Evolutionary conservation across 768 basidiomycete genomes (phyloP).

Genomic region (Amanita rimosa): DNA sequence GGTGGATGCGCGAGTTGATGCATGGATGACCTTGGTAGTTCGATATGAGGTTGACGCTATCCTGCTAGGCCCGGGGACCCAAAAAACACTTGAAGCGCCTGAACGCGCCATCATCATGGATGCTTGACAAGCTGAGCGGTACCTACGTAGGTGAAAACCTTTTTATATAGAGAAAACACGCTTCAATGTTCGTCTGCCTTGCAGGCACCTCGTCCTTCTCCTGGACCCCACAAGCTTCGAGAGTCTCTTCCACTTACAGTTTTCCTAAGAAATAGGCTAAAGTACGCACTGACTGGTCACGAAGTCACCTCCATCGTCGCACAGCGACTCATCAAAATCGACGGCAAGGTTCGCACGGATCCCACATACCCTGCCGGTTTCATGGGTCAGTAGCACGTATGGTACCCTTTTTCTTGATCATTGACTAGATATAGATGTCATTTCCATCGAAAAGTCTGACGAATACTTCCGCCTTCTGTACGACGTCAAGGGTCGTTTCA

Average conservation of each 20-base stretch:
- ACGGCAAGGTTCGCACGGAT: conserved; percentile 97
- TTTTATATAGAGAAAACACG: not conserved
- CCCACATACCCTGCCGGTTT: conserved; percentile 95
- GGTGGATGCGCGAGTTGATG: conserved; percentile 26
- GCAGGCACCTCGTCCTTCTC: conserved; percentile 90
- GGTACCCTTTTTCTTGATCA: not conserved
- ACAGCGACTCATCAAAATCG: conserved; percentile 97
- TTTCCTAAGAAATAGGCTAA: conserved; percentile 98
- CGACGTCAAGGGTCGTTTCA: conserved; percentile 99
- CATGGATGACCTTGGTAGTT: conserved; percentile 27
- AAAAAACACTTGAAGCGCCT: conserved; percentile 99
- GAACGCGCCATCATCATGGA: conserved; percentile 96
- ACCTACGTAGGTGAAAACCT: conserved; percentile 63
- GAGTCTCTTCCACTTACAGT: conserved; percentile 96
- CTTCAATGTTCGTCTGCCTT: conserved; percentile 7
- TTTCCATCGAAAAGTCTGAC: conserved; percentile 95
- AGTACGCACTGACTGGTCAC: conserved; percentile 95
- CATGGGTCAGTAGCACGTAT: conserved; percentile 57
- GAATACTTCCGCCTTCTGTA: conserved; percentile 99
- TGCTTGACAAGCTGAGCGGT: conserved; percentile 97
- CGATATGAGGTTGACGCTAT: conserved; percentile 11
- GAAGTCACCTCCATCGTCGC: conserved; percentile 94
- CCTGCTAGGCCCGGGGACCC: conserved; percentile 81
- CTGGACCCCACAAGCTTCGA: conserved; percentile 98
- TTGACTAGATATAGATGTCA: conserved; percentile 53